phyloP scores from a whole-genome alignment of 2,329 filamentous ascomycete genomes.

The Ambrosiella beaveri region DNA sequence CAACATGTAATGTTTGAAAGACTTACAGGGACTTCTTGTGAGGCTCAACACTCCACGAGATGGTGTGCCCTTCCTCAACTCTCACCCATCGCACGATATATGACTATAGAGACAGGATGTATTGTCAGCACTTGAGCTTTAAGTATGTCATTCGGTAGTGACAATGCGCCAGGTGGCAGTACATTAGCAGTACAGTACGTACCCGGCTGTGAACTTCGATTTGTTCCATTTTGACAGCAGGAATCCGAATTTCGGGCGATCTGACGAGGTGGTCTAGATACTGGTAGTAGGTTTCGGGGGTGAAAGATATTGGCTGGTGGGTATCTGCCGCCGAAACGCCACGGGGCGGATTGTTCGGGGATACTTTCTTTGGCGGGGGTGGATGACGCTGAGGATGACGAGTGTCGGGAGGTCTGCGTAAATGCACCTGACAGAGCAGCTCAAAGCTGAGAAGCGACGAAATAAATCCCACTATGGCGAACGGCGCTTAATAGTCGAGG shows the following conservation, averaged over 20 bases:
- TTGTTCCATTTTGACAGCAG: constrained; percentile 55
- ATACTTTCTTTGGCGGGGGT: not conserved
- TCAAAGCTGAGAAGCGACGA: constrained; percentile 12
- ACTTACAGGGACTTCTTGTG: constrained; percentile 86
- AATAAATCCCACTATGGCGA: constrained; percentile 11
- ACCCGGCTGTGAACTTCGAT: constrained; percentile 97
- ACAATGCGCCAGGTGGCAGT: not conserved
- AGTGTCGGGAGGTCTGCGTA: constrained; percentile 6
- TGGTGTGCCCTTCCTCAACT: constrained; percentile 75
- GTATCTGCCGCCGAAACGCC: not conserved
- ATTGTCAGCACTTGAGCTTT: not conserved
- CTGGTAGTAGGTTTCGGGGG: constrained; percentile 4
- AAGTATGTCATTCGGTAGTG: not conserved
- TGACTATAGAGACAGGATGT: constrained; percentile 40
- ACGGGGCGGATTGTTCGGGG: not conserved
- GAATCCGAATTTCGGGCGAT: constrained; percentile 5
- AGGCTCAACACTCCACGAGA: constrained; percentile 94
- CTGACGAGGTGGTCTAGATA: constrained; percentile 2
- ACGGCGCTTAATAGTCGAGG: constrained; percentile 1
- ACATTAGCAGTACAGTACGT: constrained; percentile 15
- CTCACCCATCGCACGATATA: constrained; percentile 97
- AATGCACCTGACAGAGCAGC: constrained; percentile 13
- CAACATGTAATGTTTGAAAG: not conserved
- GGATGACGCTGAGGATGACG: constrained; percentile 12
- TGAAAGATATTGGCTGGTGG: not conserved